Conservation (phyloP, 768 basidiomycete species). For the Collybiopsis luxurians region DNA sequence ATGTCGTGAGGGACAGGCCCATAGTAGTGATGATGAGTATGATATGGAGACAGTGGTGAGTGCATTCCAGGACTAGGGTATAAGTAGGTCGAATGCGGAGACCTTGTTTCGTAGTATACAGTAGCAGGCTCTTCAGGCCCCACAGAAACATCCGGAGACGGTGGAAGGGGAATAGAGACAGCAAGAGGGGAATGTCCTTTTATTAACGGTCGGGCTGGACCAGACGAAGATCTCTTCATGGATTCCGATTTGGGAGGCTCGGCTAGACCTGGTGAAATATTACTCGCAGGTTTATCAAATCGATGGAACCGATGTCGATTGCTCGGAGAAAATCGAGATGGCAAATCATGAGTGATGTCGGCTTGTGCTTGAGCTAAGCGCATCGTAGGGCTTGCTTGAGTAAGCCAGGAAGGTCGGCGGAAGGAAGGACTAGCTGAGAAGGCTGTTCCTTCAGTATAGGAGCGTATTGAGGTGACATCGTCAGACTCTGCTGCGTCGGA, state of each 20-base stretch:
- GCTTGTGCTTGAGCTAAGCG: conserved; percentile 20
- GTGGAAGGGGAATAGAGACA: conserved; percentile 41
- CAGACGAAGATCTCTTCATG: conserved; percentile 42
- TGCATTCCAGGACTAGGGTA: conserved; percentile 37
- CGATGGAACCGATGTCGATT: neutral
- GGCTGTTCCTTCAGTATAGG: conserved; percentile 53
- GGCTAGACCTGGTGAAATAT: conserved; percentile 10
- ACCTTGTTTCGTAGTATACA: conserved; percentile 66
- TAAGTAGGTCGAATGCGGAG: conserved; percentile 43
- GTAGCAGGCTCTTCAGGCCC: conserved; percentile 44
- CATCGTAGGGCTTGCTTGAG: conserved; percentile 24
- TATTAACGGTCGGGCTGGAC: conserved; percentile 37
- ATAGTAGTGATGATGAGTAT: conserved; percentile 26
- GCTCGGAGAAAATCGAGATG: conserved; percentile 4
- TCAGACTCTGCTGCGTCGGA: conserved; percentile 64
- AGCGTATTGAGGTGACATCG: conserved; percentile 66
- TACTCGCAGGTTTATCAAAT: conserved; percentile 10
- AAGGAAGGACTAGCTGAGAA: conserved; percentile 12
- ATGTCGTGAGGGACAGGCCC: conserved; percentile 37
- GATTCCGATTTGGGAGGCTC: conserved; percentile 29
- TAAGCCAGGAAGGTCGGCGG: conserved; percentile 51
- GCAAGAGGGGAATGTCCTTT: conserved; percentile 28
- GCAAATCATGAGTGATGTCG: conserved; percentile 11
- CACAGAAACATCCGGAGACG: conserved; percentile 45
- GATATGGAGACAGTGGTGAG: conserved; percentile 1